These are phyloP conservation scores for Gracilaria vermiculophylla DNA, from an alignment of 23 red algal species.

Conservation along the genomic window DNA sequence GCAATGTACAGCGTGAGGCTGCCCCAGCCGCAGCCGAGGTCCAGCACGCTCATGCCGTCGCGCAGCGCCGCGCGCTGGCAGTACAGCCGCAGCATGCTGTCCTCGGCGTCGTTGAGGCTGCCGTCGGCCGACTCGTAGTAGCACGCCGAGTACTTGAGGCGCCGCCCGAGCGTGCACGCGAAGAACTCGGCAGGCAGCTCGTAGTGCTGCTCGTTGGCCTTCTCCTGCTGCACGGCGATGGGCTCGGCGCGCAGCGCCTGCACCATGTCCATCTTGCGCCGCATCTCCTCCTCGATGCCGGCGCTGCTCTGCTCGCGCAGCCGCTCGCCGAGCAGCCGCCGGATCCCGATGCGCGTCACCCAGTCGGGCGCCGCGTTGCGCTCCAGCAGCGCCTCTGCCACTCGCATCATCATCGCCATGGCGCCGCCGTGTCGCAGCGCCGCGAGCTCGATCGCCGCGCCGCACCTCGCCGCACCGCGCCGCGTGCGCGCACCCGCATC, in stretches of 20 bases:
- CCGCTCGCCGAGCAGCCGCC: slow-evolving; percentile 64
- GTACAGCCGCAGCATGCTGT: slow-evolving; percentile 80
- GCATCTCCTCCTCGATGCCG: slow-evolving; percentile 57
- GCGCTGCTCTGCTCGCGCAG: slow-evolving; percentile 41
- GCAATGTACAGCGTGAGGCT: slow-evolving; percentile 87
- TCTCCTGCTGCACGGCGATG: slow-evolving; percentile 77
- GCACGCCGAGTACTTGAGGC: slow-evolving; percentile 92
- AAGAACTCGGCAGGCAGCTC: slow-evolving; percentile 92
- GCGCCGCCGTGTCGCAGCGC: neutral
- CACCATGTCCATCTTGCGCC: slow-evolving; percentile 79
- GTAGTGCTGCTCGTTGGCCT: slow-evolving; percentile 99
- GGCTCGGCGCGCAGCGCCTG: neutral
- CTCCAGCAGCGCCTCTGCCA: slow-evolving; percentile 76
- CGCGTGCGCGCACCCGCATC: no score
- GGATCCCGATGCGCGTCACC: slow-evolving; percentile 85
- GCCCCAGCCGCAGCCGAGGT: slow-evolving; percentile 98
- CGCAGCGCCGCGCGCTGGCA: slow-evolving; percentile 80
- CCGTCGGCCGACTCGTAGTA: slow-evolving; percentile 67
- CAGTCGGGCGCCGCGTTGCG: slow-evolving; percentile 84
- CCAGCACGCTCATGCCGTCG: slow-evolving; percentile 87
- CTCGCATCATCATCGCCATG: neutral
- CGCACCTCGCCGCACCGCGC: no score
- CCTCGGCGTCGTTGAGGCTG: slow-evolving; percentile 76
- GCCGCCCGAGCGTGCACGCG: slow-evolving; percentile 64
- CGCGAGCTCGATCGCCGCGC: no score